Evolutionary conservation across 169 alveolate species (phyloP), one percentile per base, ranked within the genome.

Genomic region (Blepharisma undulans): DNA sequence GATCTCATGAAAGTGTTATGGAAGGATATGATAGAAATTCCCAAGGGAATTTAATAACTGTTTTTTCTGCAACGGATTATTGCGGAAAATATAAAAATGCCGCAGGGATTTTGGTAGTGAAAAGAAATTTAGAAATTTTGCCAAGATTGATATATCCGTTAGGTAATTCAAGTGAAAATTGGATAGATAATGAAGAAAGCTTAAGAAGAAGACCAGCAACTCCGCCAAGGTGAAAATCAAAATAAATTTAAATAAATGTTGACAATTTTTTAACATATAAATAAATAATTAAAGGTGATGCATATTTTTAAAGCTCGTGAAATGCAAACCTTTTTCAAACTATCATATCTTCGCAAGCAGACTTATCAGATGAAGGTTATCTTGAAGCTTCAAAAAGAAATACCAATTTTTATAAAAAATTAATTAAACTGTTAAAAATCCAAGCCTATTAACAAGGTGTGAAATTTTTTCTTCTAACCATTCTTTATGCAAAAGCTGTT

Each of bases 1-100:
- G 99, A 84, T 99, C 99, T 3, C 99, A 99, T 94, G 99, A 99
- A 94, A 99, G 99, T 92, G 99, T 99, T n/a, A 98, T 99, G 99
- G 99, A 98, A 94, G 99, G 99, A 4, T 99, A 99, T 94, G 99
- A 99, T 94, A 95, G 99, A 93, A 99, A 98, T 93, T 99, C 99
- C 19, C 99, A 99, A 19, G 99, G 99, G n/a, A 91, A 96, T 71
- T 97, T 99, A 78, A 97, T 99, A 60, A 99, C 99, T 4, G 99
- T 99, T 27, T 99, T 99, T 93, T 98, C 99, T 80, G 99, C 99
- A 0, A 99, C 99, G 48, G 99, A 99, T 95, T 99, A 99, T 94
- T 99, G 99, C 94, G 99, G 99, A 84, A 99, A 99, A 93, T 99
- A 99, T 94, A 98, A 98, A 93, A 99, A 99, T 72, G 61, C 91